These are phyloP conservation scores for Oryza coarctata DNA, from an alignment of 176 grass and related monocot species.

Conservation along the genomic window DNA sequence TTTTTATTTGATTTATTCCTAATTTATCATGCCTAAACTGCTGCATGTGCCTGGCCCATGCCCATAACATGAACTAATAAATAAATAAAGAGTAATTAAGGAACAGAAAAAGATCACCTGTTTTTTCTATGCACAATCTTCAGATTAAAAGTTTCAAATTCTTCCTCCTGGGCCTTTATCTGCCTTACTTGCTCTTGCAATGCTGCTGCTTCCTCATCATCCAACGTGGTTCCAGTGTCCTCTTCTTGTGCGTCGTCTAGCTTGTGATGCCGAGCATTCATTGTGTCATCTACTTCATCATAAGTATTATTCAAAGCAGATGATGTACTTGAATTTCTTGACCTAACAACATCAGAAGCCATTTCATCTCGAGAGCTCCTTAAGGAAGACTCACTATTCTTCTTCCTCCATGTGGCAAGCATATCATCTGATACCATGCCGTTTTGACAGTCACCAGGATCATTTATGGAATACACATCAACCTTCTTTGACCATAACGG, in stretches of 20 bases:
- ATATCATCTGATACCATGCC: slow-evolving; percentile 72
- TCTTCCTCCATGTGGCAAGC: slow-evolving; percentile 90
- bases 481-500: slow-evolving; percentile 62
- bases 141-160: slow-evolving; percentile 97
- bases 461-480: slow-evolving; percentile 47
- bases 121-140: slow-evolving; percentile 99
- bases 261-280: slow-evolving; percentile 59
- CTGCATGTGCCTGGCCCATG: too few species aligned
- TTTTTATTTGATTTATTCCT: too few species aligned
- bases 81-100: slow-evolving; percentile 5
- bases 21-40: too few species aligned
- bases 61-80: background rate
- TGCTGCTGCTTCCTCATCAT: slow-evolving; percentile 91
- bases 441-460: slow-evolving; percentile 66
- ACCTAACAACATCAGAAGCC: slow-evolving; percentile 74
- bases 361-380: slow-evolving; percentile 75
- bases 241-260: slow-evolving; percentile 78
- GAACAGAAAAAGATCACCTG: slow-evolving; percentile 46
- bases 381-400: slow-evolving; percentile 71
- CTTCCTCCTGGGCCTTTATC: slow-evolving; percentile 94
- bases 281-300: slow-evolving; percentile 64
- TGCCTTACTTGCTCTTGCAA: slow-evolving; percentile 99
- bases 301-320: slow-evolving; percentile 58
- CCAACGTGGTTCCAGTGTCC: slow-evolving; percentile 64
- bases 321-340: slow-evolving; percentile 77